A percentile compares a stretch with the other conserved stretches of the same genome.
phyloP scores from a whole-genome alignment of 2,329 filamentous ascomycete species.

The Hortaea sp. region DNA sequence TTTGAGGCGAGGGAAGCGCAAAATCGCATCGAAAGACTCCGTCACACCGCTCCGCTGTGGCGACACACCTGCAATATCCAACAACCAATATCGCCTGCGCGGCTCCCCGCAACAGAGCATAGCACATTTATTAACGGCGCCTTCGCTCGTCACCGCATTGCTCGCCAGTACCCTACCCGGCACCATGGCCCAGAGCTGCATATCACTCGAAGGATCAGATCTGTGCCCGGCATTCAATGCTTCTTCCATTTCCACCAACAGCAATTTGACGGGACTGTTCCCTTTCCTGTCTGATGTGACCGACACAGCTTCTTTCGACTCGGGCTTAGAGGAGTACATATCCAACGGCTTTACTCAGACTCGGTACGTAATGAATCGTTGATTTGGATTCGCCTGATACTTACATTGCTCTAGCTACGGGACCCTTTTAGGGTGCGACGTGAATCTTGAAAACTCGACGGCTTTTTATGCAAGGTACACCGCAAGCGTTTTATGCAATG shows the following conservation, averaged over 20 bases:
- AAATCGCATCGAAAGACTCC: too few species aligned
- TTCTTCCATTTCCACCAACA: conserved; percentile 60
- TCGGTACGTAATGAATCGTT: conserved; percentile 48
- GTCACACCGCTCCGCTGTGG: too few species aligned
- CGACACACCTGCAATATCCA: too few species aligned
- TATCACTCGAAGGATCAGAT: conserved; percentile 61
- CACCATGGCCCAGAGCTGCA: conserved; percentile 42
- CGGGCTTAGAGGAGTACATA: conserved; percentile 62
- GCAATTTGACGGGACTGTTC: conserved; percentile 49
- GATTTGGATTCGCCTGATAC: conserved; percentile 5
- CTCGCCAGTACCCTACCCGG: conserved; percentile 15
- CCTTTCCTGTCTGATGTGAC: conserved; percentile 79
- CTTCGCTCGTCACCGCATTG: conserved; percentile 9
- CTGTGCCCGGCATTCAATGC: conserved; percentile 62
- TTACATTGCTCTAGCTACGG: conserved; percentile 57
- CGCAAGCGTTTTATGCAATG: conserved; percentile 83
- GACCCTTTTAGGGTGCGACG: conserved; percentile 66
- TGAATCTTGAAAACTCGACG: conserved; percentile 69
- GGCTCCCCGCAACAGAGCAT: too few species aligned
- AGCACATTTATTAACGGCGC: too few species aligned
- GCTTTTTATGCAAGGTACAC: conserved; percentile 89
- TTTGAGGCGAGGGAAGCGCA: too few species aligned
- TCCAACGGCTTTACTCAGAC: conserved; percentile 61
- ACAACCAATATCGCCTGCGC: too few species aligned
- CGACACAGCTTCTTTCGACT: conserved; percentile 66